A percentile compares a stretch with the other conserved stretches of the same genome.
phyloP scores from a whole-genome alignment of 129 eudicot species.

The Flaveria brownii region DNA sequence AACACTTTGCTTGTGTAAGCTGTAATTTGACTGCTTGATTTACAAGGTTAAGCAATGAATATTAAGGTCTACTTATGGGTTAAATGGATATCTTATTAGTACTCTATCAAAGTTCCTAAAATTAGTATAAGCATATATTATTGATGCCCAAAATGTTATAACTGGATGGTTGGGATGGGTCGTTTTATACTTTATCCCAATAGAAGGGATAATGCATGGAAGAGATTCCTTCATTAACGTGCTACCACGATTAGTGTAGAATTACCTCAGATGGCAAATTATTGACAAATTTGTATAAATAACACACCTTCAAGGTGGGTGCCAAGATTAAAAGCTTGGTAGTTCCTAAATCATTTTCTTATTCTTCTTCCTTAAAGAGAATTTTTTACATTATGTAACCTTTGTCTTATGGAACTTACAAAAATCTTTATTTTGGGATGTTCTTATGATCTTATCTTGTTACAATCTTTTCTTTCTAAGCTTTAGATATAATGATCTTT shows the following conservation, averaged over 20 bases:
- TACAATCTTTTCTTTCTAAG: background rate
- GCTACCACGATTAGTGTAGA: no score
- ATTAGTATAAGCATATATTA: background rate
- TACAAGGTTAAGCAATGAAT: background rate
- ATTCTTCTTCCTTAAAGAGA: background rate
- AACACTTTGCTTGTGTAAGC: background rate
- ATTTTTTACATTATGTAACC: background rate
- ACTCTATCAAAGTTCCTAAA: background rate
- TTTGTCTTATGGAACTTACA: background rate
- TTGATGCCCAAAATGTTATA: slow-evolving; percentile 9
- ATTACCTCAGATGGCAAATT: no score
- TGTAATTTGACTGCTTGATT: slow-evolving; percentile 6
- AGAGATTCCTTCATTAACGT: background rate
- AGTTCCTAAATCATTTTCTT: background rate
- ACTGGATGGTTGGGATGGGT: background rate
- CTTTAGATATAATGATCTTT: background rate
- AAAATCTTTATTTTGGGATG: slow-evolving; percentile 13
- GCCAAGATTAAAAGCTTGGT: no score
- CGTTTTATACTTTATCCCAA: background rate
- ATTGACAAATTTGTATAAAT: no score
- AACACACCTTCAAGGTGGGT: no score
- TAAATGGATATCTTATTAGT: background rate
- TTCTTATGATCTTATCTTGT: background rate
- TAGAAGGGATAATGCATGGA: slow-evolving; percentile 1
- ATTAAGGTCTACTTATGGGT: background rate